Evolutionary conservation across 306 rosid genomes (phyloP).

Genomic region (Cicer bijugum): DNA sequence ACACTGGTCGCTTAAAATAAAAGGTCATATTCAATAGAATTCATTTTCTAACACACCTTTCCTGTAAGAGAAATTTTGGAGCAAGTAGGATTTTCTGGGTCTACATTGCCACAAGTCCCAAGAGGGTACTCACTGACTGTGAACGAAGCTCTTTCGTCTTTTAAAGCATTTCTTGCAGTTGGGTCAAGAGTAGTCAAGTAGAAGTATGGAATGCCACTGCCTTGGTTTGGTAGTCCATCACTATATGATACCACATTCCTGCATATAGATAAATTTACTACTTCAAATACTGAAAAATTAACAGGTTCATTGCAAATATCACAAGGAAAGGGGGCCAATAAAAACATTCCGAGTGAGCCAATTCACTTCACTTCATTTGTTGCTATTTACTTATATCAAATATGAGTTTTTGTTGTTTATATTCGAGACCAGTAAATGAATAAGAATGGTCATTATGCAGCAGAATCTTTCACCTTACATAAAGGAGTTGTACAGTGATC

Average conservation of each 20-base stretch:
- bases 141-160: slow-evolving; percentile 78
- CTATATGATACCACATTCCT: slow-evolving; percentile 93
- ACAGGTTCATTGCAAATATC: not conserved
- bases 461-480: not conserved
- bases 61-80: slow-evolving; percentile 84
- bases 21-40: not conserved
- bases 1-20: too few relatives aligned
- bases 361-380: too few relatives aligned
- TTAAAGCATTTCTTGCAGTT: slow-evolving; percentile 67
- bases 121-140: slow-evolving; percentile 80
- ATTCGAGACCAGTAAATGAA: too few relatives aligned
- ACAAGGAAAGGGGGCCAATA: too few relatives aligned
- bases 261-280: slow-evolving; percentile 27
- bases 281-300: not conserved
- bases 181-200: slow-evolving; percentile 93
- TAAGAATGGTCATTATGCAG: not conserved
- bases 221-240: slow-evolving; percentile 72
- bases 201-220: slow-evolving; percentile 84
- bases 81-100: slow-evolving; percentile 90
- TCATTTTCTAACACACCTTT: slow-evolving; percentile 59
- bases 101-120: slow-evolving; percentile 81
- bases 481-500: slow-evolving; percentile 12
- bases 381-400: too few relatives aligned
- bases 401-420: too few relatives aligned
- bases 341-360: too few relatives aligned